Conservation (phyloP, 106 monocot species). For the Apostasia ramifera region DNA sequence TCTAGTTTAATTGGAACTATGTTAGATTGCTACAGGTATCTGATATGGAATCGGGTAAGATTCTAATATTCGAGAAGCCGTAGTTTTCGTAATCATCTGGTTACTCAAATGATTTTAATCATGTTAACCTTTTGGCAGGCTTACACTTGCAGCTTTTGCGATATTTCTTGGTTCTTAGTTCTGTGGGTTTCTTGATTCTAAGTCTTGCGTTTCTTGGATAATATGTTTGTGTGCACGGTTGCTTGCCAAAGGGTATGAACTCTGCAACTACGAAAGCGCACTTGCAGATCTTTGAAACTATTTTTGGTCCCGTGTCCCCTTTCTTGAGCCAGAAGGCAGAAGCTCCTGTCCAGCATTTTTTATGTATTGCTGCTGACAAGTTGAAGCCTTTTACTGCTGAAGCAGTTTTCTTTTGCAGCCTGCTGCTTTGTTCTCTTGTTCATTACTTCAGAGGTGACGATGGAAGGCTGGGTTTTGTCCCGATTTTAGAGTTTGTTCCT, state of each 20-base stretch:
- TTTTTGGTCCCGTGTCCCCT: not conserved
- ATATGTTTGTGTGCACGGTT: not conserved
- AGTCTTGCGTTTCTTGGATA: slow-evolving; percentile 3
- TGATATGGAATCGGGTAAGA: too few species aligned
- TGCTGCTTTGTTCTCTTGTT: not conserved
- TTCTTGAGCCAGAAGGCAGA: not conserved
- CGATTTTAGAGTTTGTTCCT: too few species aligned
- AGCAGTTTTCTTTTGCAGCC: not conserved
- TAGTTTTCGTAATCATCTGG: slow-evolving; percentile 6
- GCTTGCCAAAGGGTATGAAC: too few species aligned
- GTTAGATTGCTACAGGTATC: not conserved
- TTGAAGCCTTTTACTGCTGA: slow-evolving; percentile 2
- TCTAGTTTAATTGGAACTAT: not conserved
- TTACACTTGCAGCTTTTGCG: not conserved
- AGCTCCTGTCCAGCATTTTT: not conserved
- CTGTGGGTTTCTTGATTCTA: slow-evolving; percentile 7
- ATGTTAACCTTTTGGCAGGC: slow-evolving; percentile 21
- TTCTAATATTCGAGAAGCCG: not conserved
- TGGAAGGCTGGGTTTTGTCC: too few species aligned
- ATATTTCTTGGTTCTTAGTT: slow-evolving; percentile 7
- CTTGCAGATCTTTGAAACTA: too few species aligned
- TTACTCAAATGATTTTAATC: slow-evolving; percentile 6
- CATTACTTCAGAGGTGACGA: too few species aligned
- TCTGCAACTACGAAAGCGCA: too few species aligned
- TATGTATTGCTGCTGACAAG: not conserved